Conservation (phyloP, 768 basidiomycete genomes). For the Hydnum rufescens region DNA sequence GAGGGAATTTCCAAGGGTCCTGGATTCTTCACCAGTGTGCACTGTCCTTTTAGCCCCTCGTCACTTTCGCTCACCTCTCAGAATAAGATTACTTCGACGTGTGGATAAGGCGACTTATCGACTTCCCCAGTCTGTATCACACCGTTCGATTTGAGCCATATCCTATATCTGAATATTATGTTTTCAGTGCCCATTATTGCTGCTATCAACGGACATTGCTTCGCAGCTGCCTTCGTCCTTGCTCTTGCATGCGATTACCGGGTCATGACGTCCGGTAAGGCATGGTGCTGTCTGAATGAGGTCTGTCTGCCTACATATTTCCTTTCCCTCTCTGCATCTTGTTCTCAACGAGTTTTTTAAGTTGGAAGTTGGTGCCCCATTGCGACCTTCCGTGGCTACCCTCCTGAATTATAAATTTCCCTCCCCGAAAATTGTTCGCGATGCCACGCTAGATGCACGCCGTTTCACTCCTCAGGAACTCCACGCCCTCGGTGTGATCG, state of each 20-base stretch:
- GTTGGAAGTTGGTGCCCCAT: constrained; percentile 22
- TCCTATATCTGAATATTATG: not conserved
- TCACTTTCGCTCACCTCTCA: not conserved
- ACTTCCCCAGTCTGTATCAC: constrained; percentile 45
- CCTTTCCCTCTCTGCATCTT: not conserved
- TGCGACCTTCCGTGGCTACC: constrained; percentile 20
- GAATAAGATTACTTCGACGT: constrained; percentile 51
- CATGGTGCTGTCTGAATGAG: constrained; percentile 21
- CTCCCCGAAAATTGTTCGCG: constrained; percentile 16
- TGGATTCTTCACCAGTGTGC: not conserved
- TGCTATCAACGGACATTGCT: constrained; percentile 19
- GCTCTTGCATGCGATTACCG: constrained; percentile 23
- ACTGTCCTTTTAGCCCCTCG: not conserved
- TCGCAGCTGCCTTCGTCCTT: constrained; percentile 26
- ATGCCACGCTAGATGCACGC: constrained; percentile 17
- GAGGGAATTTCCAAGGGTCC: not conserved
- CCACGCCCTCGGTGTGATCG: constrained; percentile 17
- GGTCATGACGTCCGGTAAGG: not conserved
- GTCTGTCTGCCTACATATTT: not conserved
- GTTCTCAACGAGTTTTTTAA: constrained; percentile 2
- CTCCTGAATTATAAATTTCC: constrained; percentile 17
- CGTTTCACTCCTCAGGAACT: constrained; percentile 21
- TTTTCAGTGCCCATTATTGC: constrained; percentile 44
- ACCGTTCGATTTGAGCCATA: not conserved
- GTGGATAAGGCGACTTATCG: constrained; percentile 41